These are phyloP conservation scores for Acacia concinna DNA, from an alignment of 331 rosid species.

Conservation along the genomic window DNA sequence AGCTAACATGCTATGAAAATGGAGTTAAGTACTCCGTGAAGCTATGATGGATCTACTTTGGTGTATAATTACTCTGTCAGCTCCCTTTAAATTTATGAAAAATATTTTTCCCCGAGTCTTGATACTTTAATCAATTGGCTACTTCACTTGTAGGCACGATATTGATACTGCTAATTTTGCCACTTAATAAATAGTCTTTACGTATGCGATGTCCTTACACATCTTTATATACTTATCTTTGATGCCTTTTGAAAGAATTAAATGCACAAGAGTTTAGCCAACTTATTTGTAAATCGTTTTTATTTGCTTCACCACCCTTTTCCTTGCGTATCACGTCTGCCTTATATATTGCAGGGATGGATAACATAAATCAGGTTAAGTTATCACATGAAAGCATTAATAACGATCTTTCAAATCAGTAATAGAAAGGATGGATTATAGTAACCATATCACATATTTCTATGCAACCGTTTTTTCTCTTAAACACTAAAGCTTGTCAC, in stretches of 20 bases:
- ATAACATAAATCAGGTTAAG: not conserved
- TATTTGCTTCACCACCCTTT: not conserved
- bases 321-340: not conserved
- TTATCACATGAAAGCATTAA: not conserved
- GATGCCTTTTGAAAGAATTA: not conserved
- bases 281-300: not conserved
- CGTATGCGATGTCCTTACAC: not conserved
- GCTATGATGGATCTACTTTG: not conserved
- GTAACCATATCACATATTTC: not conserved
- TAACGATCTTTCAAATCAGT: not conserved
- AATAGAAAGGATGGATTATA: too few species aligned
- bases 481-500: conserved; percentile 10
- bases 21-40: not conserved
- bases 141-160: not conserved
- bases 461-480: not conserved
- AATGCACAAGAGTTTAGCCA: not conserved
- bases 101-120: not conserved
- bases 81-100: not conserved
- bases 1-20: not conserved
- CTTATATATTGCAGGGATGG: not conserved
- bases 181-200: not conserved
- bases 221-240: not conserved
- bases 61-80: not conserved
- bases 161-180: not conserved
- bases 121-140: not conserved